Evolutionary conservation across 208 protist genomes (phyloP).

Genomic region (Herpetomonas samuelpessoai): DNA sequence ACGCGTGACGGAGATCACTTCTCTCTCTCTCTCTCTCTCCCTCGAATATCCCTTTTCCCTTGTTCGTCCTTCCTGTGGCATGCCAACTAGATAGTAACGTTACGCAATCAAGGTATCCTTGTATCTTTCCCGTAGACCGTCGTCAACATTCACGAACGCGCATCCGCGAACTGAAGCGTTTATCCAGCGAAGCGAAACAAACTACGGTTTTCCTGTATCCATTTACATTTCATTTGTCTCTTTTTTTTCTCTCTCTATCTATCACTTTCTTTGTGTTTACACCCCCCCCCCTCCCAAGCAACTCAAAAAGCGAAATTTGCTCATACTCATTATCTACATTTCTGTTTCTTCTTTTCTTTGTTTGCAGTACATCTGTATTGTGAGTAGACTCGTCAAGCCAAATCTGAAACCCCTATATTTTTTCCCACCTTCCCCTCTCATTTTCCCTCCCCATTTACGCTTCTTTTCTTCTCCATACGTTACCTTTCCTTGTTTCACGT

Average conservation of each 20-base stretch:
- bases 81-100: too few species aligned
- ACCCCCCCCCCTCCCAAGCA: background rate
- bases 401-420: background rate
- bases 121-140: too few species aligned
- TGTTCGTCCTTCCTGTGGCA: too few species aligned
- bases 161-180: too few species aligned
- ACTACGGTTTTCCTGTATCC: too few species aligned
- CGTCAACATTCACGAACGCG: too few species aligned
- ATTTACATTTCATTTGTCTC: too few species aligned
- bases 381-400: background rate
- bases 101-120: too few species aligned
- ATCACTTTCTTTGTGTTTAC: background rate
- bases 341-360: background rate
- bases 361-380: background rate
- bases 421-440: background rate
- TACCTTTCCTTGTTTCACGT: background rate
- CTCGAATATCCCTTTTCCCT: too few species aligned
- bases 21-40: background rate
- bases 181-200: too few species aligned
- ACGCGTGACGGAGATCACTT: too few species aligned
- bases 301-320: background rate
- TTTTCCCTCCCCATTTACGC: too few species aligned
- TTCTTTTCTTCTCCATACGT: conserved; percentile 2
- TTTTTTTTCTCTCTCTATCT: conserved; percentile 11
- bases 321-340: background rate